Evolutionary conservation across 1,284 basidiomycete genomes (phyloP), one percentile per base, ranked within the genome.

Genomic region (Phellinidium pouzarii): DNA sequence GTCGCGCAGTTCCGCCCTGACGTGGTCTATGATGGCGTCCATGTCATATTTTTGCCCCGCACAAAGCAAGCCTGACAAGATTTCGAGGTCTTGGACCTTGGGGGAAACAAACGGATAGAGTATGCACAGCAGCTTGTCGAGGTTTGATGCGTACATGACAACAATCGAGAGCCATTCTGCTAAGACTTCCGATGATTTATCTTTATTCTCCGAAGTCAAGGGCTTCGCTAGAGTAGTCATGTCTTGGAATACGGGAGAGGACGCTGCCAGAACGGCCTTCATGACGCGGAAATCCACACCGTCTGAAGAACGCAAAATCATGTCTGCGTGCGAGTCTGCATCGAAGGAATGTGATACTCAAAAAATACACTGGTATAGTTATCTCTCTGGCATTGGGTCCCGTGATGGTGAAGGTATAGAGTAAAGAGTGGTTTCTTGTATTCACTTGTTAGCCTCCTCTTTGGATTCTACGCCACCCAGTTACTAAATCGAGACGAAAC

Each of bases 231-330:
- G 64, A 9, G 67, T 19, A 44, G 76, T 72, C 52, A 75, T 65
- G 22, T 67, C 61, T 26, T 68, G 63, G 55, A 79, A 76, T 54
- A 74, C 68, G 0, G 74, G 68, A 2, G 75, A 77, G 3, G 74
- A 68, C 26, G 73, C 62, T 22, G 70, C 66, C 12, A 77, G 64
- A 26, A 73, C 65, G 23, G 70, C 59, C 50, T 70, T 72, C 66
- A 74, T 73, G 14, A 71, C 66, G n/a, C 61, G 65, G 58, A 77
- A 75, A 55, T 74, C 69, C 41, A 71, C 63, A 48, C 68, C 64
- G 60, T 78, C 76, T 14, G 73, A 72, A 3, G 75, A 76, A 42
- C 71, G 69, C 20, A 78, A 59, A 41, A 73, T 66, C 36, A 77
- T 58, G 55, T 77, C 76, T 27, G 60, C 59, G 48, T 22, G 52